phyloP scores from a whole-genome alignment of 306 rosid species.

The Canavalia gladiata region DNA sequence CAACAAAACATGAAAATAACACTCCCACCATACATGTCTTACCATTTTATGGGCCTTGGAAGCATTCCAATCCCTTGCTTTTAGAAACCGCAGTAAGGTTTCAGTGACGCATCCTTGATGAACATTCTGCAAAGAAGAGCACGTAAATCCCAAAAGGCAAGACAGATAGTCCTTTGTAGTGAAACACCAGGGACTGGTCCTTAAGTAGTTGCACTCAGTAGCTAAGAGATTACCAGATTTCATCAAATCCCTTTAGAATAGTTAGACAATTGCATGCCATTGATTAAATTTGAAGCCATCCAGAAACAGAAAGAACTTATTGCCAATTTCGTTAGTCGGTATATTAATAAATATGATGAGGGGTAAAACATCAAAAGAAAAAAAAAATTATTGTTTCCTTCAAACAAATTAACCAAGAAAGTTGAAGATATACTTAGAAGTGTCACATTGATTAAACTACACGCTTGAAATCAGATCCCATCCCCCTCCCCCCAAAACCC shows the following conservation, averaged over 20 bases:
- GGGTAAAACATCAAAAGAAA: constrained; percentile 4
- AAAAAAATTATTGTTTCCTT: neutral
- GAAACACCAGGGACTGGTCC: constrained; percentile 8
- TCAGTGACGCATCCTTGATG: constrained; percentile 81
- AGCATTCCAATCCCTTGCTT: constrained; percentile 89
- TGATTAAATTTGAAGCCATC: constrained; percentile 18
- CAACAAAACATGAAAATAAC: constrained; percentile 27
- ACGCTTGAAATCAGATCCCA: constrained; percentile 51
- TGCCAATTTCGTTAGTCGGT: constrained; percentile 5
- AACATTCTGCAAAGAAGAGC: constrained; percentile 71
- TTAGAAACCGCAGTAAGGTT: constrained; percentile 83
- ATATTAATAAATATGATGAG: neutral
- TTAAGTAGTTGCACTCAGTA: neutral
- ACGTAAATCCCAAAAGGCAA: constrained; percentile 22
- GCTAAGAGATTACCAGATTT: constrained; percentile 23
- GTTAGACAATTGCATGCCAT: neutral
- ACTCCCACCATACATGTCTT: constrained; percentile 30
- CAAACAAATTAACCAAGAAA: constrained; percentile 19
- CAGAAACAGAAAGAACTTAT: constrained; percentile 19
- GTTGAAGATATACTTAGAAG: constrained; percentile 36
- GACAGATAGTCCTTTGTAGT: constrained; percentile 1
- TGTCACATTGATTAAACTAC: constrained; percentile 47
- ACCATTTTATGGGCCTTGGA: constrained; percentile 92
- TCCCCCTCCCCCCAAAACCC: neutral
- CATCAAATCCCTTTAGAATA: constrained; percentile 23